phyloP scores from a whole-genome alignment of 2,329 filamentous ascomycete species.

The Emmonsia crescens region DNA sequence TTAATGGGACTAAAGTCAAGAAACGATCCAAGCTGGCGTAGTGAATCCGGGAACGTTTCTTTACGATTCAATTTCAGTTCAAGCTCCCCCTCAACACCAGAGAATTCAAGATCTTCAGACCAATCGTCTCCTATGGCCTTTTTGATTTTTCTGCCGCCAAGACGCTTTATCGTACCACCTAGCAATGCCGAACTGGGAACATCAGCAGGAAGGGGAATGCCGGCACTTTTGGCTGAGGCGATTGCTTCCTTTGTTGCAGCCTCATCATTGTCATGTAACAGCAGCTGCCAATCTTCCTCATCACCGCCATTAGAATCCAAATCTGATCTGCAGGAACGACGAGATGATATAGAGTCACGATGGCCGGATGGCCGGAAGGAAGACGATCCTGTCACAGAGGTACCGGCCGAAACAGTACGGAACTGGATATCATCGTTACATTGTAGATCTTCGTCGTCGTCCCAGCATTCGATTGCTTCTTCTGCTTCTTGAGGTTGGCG shows the following conservation, averaged over 20 bases:
- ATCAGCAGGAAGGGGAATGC: slow-evolving; percentile 80
- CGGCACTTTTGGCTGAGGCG: slow-evolving; percentile 72
- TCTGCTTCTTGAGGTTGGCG: slow-evolving; percentile 21
- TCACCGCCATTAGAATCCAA: slow-evolving; percentile 59
- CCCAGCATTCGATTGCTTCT: slow-evolving; percentile 38
- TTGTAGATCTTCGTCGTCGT: slow-evolving; percentile 39
- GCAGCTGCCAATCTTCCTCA: slow-evolving; percentile 81
- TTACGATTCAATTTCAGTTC: slow-evolving; percentile 55
- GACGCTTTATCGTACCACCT: slow-evolving; percentile 83
- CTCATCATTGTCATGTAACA: slow-evolving; percentile 76
- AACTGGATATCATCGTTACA: slow-evolving; percentile 37
- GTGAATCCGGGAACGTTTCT: slow-evolving; percentile 53
- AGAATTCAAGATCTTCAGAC: slow-evolving; percentile 66
- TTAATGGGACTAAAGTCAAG: slow-evolving; percentile 30
- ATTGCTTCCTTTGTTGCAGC: slow-evolving; percentile 76
- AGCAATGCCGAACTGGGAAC: slow-evolving; percentile 80
- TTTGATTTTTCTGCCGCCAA: slow-evolving; percentile 64
- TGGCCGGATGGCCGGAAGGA: slow-evolving; percentile 37
- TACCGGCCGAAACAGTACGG: slow-evolving; percentile 35
- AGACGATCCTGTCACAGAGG: slow-evolving; percentile 33
- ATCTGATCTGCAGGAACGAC: slow-evolving; percentile 71
- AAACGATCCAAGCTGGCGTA: slow-evolving; percentile 53
- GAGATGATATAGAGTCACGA: slow-evolving; percentile 71
- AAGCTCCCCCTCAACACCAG: slow-evolving; percentile 45
- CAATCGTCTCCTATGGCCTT: slow-evolving; percentile 69